Base-by-base conservation (phyloP, 805 yeast genomes). In the Candida taoyuanica region DNA sequence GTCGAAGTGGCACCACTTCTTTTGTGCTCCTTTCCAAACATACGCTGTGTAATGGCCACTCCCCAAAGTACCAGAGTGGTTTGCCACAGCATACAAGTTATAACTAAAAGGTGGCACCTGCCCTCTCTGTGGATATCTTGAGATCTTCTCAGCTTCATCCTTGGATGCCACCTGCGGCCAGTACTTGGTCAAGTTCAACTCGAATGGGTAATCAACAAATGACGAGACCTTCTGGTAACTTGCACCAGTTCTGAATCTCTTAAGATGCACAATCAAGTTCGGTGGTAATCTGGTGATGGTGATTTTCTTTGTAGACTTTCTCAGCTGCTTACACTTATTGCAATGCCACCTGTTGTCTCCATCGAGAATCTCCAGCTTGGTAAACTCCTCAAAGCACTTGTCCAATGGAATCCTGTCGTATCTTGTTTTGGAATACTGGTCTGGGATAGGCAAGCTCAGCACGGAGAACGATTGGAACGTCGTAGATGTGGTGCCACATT, bases 41-140 rank as follows among this genome's bases (percentile, higher is more conserved):
- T 69, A 85, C 1, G 95, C 66, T 0, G 96, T 89, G 60, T 89
- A 89, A 60, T 89, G 97, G 0, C 97, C 97, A 7, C 89, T 84
- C 29, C 79, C 74, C 27, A 89, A 67, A 28, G 83, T 78, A 11
- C 97, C 97, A 44, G 64, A 78, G 59, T 89, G 97, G 48, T 85
- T 79, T 13, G 86, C 86, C 2, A 88, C 95, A 0, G 85, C 95
- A 52, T 75, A 82, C 17, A 89, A 59, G 44, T 74, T 74, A 58
- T 88, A 89, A 19, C 71, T 66, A 62, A 87, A 89, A 2, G 96
- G 96, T 0, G 94, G 81, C 1, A 58, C 56, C 62, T 88, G 96
- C 16, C 85, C 87, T 43, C 95, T 64, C 0, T 86, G 82, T 17
- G 85, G 70, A 11, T 73, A 64, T 5, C 71, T 61, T 20, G 74